phyloP scores from a whole-genome alignment of 805 yeast genomes.

The Nakazawaea pomicola region DNA sequence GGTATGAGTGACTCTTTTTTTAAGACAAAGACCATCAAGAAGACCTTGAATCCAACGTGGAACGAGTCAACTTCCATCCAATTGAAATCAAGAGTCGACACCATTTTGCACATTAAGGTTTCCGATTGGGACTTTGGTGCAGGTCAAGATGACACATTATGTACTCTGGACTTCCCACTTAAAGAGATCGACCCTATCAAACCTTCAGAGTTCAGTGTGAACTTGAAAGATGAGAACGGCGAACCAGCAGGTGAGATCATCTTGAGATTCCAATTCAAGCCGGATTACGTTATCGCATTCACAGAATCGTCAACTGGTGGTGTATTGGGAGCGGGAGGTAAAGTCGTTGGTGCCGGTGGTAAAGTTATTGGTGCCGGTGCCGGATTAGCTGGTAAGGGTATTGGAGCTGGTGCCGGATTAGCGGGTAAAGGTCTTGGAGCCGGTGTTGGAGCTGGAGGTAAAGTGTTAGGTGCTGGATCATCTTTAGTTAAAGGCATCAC shows the following conservation, averaged over 20 bases:
- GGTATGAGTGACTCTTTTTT: conserved; percentile 50
- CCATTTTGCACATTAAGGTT: conserved; percentile 51
- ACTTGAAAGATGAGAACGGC: conserved; percentile 44
- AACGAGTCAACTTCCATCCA: conserved; percentile 61
- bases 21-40: conserved; percentile 79
- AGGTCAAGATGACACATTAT: conserved; percentile 77
- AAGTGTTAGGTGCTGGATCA: conserved; percentile 44
- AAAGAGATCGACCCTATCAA: conserved; percentile 44
- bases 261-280: conserved; percentile 58
- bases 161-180: conserved; percentile 55
- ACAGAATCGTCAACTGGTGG: conserved; percentile 24
- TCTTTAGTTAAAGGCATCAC: conserved; percentile 16
- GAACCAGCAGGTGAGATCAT: conserved; percentile 61
- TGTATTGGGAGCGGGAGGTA: conserved; percentile 24
- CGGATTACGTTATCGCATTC: conserved; percentile 59
- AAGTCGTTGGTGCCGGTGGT: conserved; percentile 42
- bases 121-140: conserved; percentile 95
- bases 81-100: conserved; percentile 57
- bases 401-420: conserved; percentile 37
- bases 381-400: conserved; percentile 37
- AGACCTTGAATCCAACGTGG: conserved; percentile 88
- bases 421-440: conserved; percentile 37
- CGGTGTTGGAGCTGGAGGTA: conserved; percentile 44
- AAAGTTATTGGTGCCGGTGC: conserved; percentile 25
- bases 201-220: conserved; percentile 45